phyloP scores from a whole-genome alignment of 1,284 basidiomycete genomes.

The Paramarasmius palmivorus region DNA sequence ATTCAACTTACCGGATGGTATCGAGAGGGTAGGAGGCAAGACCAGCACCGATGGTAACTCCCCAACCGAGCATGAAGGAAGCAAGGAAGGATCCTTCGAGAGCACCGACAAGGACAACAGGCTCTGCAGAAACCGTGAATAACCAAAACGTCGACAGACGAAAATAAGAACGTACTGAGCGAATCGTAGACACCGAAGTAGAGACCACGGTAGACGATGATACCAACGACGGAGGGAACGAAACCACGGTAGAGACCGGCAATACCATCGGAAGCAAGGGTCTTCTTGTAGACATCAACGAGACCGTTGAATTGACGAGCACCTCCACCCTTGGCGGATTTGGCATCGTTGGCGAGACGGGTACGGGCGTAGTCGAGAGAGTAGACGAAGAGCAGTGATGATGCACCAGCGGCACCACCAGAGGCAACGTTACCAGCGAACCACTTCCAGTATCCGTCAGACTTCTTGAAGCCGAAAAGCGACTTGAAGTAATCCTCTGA shows the following conservation, averaged over 20 bases:
- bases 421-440: conserved; percentile 93
- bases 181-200: conserved; percentile 96
- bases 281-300: conserved; percentile 93
- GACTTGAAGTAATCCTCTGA: conserved; percentile 97
- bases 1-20: conserved; percentile 74
- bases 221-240: conserved; percentile 92
- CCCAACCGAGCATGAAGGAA: conserved; percentile 90
- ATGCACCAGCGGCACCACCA: conserved; percentile 96
- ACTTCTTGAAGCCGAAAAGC: conserved; percentile 89
- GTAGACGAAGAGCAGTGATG: conserved; percentile 96
- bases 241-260: conserved; percentile 95
- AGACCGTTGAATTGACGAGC: conserved; percentile 95
- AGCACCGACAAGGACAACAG: conserved; percentile 86
- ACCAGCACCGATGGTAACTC: conserved; percentile 94
- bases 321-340: conserved; percentile 90
- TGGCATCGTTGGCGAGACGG: conserved; percentile 95
- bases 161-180: conserved; percentile 59
- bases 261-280: conserved; percentile 86
- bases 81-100: conserved; percentile 90
- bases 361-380: conserved; percentile 97
- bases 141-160: too few species aligned
- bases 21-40: conserved; percentile 95
- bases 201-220: conserved; percentile 95
- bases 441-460: conserved; percentile 88
- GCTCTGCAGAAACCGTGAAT: conserved; percentile 53